Evolutionary conservation across 2,329 filamentous ascomycete species (phyloP).

Genomic region (Colletotrichum ledebouriae): DNA sequence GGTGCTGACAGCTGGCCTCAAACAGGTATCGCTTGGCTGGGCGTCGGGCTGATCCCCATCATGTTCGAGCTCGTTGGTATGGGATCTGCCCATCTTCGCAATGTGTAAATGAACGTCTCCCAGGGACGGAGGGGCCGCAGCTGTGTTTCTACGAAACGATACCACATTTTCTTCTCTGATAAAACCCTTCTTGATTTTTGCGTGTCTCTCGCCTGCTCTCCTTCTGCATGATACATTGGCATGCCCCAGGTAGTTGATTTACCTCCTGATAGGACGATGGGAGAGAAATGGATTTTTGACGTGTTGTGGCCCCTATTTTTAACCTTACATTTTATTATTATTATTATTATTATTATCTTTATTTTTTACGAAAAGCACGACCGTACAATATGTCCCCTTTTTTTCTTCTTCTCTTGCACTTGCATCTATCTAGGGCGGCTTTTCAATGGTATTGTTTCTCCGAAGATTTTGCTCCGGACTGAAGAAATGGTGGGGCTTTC

Average conservation of each 20-base stretch:
- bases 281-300: background rate
- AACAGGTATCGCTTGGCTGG: conserved; percentile 84
- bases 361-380: conserved; percentile 36
- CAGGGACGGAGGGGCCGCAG: background rate
- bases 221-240: conserved; percentile 30
- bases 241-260: conserved; percentile 1
- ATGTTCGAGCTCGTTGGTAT: conserved; percentile 75
- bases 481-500: background rate
- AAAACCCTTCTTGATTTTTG: conserved; percentile 11
- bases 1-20: conserved; percentile 37
- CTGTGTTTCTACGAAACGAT: conserved; percentile 5
- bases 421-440: conserved; percentile 28
- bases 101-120: conserved; percentile 17
- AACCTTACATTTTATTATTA: no score
- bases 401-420: conserved; percentile 12
- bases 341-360: no score
- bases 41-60: conserved; percentile 80
- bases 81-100: conserved; percentile 57
- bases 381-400: conserved; percentile 13
- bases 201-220: background rate
- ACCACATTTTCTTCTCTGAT: background rate
- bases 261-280: background rate
- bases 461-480: background rate
- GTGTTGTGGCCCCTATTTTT: background rate
- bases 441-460: background rate